Base-by-base conservation (phyloP, 495 filamentous ascomycete species). In the Friedmanniomyces simplex region DNA sequence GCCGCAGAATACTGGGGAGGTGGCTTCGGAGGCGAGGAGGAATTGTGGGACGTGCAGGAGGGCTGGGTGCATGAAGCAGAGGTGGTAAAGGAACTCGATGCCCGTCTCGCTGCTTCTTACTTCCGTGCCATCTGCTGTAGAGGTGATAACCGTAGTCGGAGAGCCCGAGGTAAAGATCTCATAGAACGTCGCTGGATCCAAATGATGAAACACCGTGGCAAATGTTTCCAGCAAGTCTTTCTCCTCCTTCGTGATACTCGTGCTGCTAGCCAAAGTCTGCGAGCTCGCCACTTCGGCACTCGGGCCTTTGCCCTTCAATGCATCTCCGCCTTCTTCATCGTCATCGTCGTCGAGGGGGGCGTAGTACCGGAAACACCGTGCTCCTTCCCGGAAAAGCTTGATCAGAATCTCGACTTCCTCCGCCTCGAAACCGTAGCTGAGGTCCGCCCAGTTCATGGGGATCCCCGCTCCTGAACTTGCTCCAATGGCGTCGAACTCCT, bases 191-290 rank as follows among this genome's bases (percentile, higher is more conserved):
- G 94, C 94, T 3, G 93, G 94, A 67, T 99, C 94, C 64, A 99
- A 94, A 71, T 89, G 93, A 66, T 99, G 93, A 66, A 99, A 99
- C 14, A 97, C 89, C 0, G 93, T 97, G 10, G 91, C 94, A 63
- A 99, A 99, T 11, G 88, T 95, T 72, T 99, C 94, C 10, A 99
- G 78, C 36, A 99, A 79, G 54, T 99, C 94, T 67, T 97, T 99
- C 68, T 99, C 94, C 66, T 97, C 94, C 58, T 95, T 94, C 53
- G 83, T 84, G 68, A 87, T 91, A 0, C 89, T 88, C 16, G 90
- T 84, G 73, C 91, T 91, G 67, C 95, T 94, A 62, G 61, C 46
- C 3, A 50, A 25, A 30, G 24, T 37, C 37, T 53, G 45, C 18
- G 22, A 43, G 14, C 24, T 28, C 2, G 52, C 58, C 91, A 89